Base-by-base conservation (phyloP, 1,284 basidiomycete species). In the Entoloma clypeatum region DNA sequence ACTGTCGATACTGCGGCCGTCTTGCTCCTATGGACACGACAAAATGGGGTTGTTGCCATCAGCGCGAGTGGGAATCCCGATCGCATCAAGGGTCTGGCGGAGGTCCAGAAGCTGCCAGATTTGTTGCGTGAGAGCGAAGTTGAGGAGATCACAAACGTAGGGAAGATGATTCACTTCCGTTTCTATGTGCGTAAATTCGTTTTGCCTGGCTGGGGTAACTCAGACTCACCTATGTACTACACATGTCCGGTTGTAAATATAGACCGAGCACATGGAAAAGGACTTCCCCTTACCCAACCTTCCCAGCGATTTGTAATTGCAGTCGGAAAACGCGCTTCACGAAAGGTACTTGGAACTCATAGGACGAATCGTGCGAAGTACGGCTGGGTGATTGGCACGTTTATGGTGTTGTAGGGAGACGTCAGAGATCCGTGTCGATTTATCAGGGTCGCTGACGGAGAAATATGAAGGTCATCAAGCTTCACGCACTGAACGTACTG, bases 111-210 rank as follows among this genome's bases (percentile, higher is more conserved):
- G 26, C 45, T 71, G 8, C 60, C 63, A 7, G 61, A 64, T 8
- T 39, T 60, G 28, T 50, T 77, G 30, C 62, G 58, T 7, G 32
- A 55, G 19, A 62, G 60, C 17, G 73, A 78, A 47, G 58, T 77
- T 7, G 56, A 64, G n/a, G 69, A 72, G 52, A 74, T 79, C 36
- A 65, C 67, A 18, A 56, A 56, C 9, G 56, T 67, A 5, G 75
- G 73, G 7, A 64, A 62, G 49, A 68, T 63, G 36, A 46, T 72
- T 14, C 71, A 78, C 55, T 77, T 66, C 58, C 54, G 66, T 16
- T 31, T 55, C 39, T 64, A 61, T 52, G 61, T 65, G 44, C 32
- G 60, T 62, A 13, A n/a, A 19, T 19, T 14, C 24, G 18, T 17
- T 17, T 26, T 22, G 10, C 14, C 19, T 8, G 21, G 4, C 13